A percentile compares a stretch with the other conserved stretches of the same genome.
Evolutionary conservation across 208 protist species (phyloP).

Genomic region (Trypanosoma melophagium): DNA sequence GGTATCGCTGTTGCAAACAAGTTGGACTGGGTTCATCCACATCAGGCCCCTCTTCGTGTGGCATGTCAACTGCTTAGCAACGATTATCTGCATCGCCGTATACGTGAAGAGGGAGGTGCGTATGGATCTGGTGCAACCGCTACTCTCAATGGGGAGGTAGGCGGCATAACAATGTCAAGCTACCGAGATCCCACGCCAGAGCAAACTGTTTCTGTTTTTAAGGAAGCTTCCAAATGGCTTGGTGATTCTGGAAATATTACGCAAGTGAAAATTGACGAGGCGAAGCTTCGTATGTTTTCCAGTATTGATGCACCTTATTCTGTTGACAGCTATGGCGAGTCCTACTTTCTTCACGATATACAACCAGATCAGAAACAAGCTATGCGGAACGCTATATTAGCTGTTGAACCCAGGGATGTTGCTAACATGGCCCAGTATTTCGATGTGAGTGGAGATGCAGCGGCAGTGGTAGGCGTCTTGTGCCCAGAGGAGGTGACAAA

Average conservation of each 20-base stretch:
- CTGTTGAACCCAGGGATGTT: slow-evolving; percentile 64
- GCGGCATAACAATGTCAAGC: slow-evolving; percentile 82
- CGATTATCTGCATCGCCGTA: slow-evolving; percentile 86
- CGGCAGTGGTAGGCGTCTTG: slow-evolving; percentile 18
- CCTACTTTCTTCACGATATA: slow-evolving; percentile 78
- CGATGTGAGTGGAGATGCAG: slow-evolving; percentile 10
- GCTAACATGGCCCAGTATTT: slow-evolving; percentile 62
- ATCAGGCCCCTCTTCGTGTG: slow-evolving; percentile 76
- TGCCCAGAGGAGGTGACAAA: slow-evolving; percentile 16
- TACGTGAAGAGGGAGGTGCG: slow-evolving; percentile 90
- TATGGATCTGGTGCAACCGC: slow-evolving; percentile 74
- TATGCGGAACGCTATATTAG: slow-evolving; percentile 75
- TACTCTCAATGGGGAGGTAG: slow-evolving; percentile 72
- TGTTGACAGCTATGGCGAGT: slow-evolving; percentile 78
- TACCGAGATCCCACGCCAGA: slow-evolving; percentile 88
- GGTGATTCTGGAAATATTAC: slow-evolving; percentile 58
- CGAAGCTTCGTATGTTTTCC: slow-evolving; percentile 86
- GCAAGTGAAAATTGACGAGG: slow-evolving; percentile 66
- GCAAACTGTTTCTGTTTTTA: slow-evolving; percentile 62
- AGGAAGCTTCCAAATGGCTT: slow-evolving; percentile 70
- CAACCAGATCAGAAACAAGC: slow-evolving; percentile 63
- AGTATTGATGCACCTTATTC: slow-evolving; percentile 86
- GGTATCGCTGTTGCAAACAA: slow-evolving; percentile 62
- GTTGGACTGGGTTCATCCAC: slow-evolving; percentile 56
- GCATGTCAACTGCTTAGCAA: slow-evolving; percentile 72